phyloP scores from a whole-genome alignment of 805 yeast genomes.

The Danielia oregonensis region DNA sequence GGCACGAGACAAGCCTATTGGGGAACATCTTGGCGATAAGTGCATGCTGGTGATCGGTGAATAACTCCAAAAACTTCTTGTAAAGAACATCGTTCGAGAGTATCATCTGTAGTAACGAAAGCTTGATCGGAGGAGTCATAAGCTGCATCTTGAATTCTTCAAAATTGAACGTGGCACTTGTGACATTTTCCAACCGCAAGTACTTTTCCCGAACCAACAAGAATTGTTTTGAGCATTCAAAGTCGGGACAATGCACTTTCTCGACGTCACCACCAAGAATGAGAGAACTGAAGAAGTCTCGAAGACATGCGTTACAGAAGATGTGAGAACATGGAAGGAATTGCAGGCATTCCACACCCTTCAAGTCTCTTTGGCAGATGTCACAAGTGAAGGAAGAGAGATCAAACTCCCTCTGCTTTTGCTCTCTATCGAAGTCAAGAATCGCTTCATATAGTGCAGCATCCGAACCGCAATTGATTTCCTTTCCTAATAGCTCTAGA shows the following conservation, averaged over 20 bases:
- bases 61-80: slow-evolving; percentile 32
- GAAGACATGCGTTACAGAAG: slow-evolving; percentile 14
- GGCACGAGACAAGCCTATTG: slow-evolving; percentile 47
- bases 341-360: slow-evolving; percentile 39
- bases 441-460: slow-evolving; percentile 11
- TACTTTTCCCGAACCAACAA: slow-evolving; percentile 15
- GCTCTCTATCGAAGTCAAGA: slow-evolving; percentile 19
- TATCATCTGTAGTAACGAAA: slow-evolving; percentile 29
- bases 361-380: slow-evolving; percentile 50
- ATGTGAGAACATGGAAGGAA: slow-evolving; percentile 25
- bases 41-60: slow-evolving; percentile 37
- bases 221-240: slow-evolving; percentile 37
- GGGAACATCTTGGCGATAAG: slow-evolving; percentile 45
- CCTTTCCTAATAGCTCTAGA: slow-evolving; percentile 4
- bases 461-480: slow-evolving; percentile 7
- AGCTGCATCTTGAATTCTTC: slow-evolving; percentile 30
- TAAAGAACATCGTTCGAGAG: slow-evolving; percentile 10
- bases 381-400: slow-evolving; percentile 45
- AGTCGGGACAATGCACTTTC: slow-evolving; percentile 57
- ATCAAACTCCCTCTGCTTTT: slow-evolving; percentile 24
- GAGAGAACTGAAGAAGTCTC: slow-evolving; percentile 18
- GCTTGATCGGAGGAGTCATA: slow-evolving; percentile 40
- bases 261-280: slow-evolving; percentile 48
- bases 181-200: slow-evolving; percentile 14
- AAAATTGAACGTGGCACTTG: slow-evolving; percentile 18